phyloP scores from a whole-genome alignment of 2,329 filamentous ascomycete genomes.

The Cladosporium oxysporum region DNA sequence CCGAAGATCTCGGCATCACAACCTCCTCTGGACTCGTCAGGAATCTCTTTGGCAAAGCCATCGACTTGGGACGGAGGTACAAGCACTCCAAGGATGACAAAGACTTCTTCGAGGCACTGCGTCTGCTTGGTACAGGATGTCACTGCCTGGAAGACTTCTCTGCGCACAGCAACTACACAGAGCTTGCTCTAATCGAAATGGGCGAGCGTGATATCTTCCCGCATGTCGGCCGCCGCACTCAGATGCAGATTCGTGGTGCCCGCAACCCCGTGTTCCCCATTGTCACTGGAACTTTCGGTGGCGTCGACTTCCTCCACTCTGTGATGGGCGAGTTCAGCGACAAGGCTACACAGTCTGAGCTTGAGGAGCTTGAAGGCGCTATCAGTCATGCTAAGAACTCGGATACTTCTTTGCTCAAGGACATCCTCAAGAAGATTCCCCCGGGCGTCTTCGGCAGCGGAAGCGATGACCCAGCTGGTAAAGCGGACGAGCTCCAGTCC shows the following conservation, averaged over 20 bases:
- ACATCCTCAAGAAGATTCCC: slow-evolving; percentile 79
- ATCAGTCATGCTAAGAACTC: slow-evolving; percentile 64
- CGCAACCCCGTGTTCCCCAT: slow-evolving; percentile 60
- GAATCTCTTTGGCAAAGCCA: slow-evolving; percentile 69
- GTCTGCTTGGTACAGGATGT: slow-evolving; percentile 80
- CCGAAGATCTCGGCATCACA: slow-evolving; percentile 74
- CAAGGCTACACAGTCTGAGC: slow-evolving; percentile 61
- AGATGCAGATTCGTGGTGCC: slow-evolving; percentile 68
- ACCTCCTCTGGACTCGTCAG: slow-evolving; percentile 79
- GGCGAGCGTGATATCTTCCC: slow-evolving; percentile 82
- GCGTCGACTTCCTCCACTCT: slow-evolving; percentile 52
- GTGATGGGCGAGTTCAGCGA: slow-evolving; percentile 54
- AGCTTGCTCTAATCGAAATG: slow-evolving; percentile 83
- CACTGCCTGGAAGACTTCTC: slow-evolving; percentile 93
- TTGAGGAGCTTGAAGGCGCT: slow-evolving; percentile 83
- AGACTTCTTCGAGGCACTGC: slow-evolving; percentile 85
- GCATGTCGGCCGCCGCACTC: slow-evolving; percentile 77
- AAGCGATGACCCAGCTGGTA: slow-evolving; percentile 62
- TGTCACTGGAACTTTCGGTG: slow-evolving; percentile 56
- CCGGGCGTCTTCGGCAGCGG: slow-evolving; percentile 75
- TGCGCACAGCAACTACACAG: slow-evolving; percentile 90
- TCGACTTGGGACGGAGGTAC: slow-evolving; percentile 79
- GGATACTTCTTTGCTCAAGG: slow-evolving; percentile 73
- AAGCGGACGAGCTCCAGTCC: slow-evolving; percentile 76
- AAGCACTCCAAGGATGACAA: slow-evolving; percentile 63